Base-by-base conservation (phyloP, 1,284 basidiomycete species). In the Leccinum solheimii region DNA sequence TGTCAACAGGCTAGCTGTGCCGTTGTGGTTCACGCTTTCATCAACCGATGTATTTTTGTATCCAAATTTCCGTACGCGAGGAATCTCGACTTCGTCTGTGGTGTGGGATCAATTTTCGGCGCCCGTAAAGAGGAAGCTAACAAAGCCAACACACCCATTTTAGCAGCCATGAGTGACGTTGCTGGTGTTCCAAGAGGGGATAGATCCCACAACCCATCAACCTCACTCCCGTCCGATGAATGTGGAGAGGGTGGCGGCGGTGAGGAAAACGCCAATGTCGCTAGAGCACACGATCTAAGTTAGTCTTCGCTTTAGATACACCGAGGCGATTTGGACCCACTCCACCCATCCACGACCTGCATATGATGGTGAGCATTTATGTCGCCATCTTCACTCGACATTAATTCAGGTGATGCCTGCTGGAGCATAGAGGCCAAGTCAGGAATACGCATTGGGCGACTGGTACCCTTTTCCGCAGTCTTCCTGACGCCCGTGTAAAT, bases 331-430 rank as follows among this genome's bases (percentile, higher is more conserved):
- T 43, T 57, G 54, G 48, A 76, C 80, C 48, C 67, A 88, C 87
- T 69, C 85, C 85, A 86, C 19, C 86, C 86, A 67, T 83, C 77
- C 2, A 87, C 79, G 32, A 86, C 68, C 5, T 78, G 73, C 77
- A 89, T 81, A 69, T 45, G 43, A 19, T 84, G 82, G 58, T 79
- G 76, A 34, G 68, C 70, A 26, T 77, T 72, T 4, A 80, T 56
- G 57, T 85, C 79, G 7, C 72, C 73, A 27, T 81, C 80, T 45
- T 74, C 66, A 53, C 79, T 72, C 21, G 77, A 75, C 40, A 76
- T 66, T 43, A 72, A 48, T 38, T 71, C 55, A 5, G 63, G 68
- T 26, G 64, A 62, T 43, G 57, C 72, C 36, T 32, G 53, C 50
- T 58, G 62, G 36, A 73, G 51, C 63, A 67, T 59, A 55, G 59